phyloP scores from a whole-genome alignment of 176 grass and related monocot genomes.

The Oropetium thomaeum region DNA sequence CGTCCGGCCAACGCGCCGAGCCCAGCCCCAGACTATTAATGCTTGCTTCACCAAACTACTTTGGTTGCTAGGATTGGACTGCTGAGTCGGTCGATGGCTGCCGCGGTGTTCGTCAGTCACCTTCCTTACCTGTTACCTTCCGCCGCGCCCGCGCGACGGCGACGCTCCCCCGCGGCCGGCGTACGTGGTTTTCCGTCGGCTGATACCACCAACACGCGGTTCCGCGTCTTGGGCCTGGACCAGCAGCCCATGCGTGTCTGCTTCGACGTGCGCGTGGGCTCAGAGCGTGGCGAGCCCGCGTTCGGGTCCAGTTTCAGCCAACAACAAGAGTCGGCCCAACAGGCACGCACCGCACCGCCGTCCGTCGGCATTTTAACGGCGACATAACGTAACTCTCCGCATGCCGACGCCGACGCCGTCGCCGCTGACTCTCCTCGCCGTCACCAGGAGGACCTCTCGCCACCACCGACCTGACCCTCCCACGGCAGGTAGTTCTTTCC shows the following conservation, averaged over 20 bases:
- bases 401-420: background rate
- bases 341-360: background rate
- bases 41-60: too few relatives aligned
- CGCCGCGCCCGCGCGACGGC: too few relatives aligned
- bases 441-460: background rate
- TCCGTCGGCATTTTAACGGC: background rate
- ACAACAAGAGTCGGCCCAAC: background rate
- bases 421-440: background rate
- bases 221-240: too few relatives aligned
- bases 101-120: too few relatives aligned
- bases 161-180: background rate
- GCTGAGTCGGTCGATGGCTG: background rate
- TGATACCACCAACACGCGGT: background rate
- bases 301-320: too few relatives aligned
- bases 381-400: background rate
- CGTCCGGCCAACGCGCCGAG: too few relatives aligned
- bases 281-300: background rate
- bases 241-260: too few relatives aligned
- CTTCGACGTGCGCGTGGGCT: background rate
- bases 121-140: too few relatives aligned
- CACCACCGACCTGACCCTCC: background rate
- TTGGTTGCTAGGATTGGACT: too few relatives aligned
- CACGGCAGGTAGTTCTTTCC: slow-evolving; percentile 23
- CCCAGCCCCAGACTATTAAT: too few relatives aligned
- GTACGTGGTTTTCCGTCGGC: background rate